Base-by-base conservation (phyloP, 257 asterid genomes). In the Ilex asprella region DNA sequence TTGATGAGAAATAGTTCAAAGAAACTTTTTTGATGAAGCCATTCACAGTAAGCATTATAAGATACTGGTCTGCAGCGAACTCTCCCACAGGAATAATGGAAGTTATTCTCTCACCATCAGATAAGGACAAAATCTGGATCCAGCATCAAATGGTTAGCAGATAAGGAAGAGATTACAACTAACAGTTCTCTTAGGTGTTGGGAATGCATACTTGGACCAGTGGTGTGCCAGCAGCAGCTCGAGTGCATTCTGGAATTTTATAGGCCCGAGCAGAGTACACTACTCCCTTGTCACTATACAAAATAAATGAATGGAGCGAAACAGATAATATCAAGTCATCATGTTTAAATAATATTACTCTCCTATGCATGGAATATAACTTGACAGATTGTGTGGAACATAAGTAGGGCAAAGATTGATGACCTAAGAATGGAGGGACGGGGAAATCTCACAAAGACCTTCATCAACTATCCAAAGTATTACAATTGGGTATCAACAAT, bases 41-140 rank as follows among this genome's bases (percentile, higher is more conserved):
- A 67, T 93, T 89, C 79, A 75, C 78, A 4, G 99, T 93, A 51
- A 93, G 88, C 99, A 93, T 93, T 73, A 89, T 73, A 67, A 93
- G 94, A 76, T 83, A 89, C 68, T 89, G 96, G 55, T 93, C 94
- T 55, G 62, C 83, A 16, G 79, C 79, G 72, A 93, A 93, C 68
- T 93, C 99, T 58, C 87, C 79, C 67, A 93, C 97, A 12, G 99
- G 99, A 79, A 93, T 81, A 55, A 93, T 77, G 57, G 99, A 93
- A 62, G 99, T 93, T 73, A 93, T 84, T 79, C 95, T 89, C 83
- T 93, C 99, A 52, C 99, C 96, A 56, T 93, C 99, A 54, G 96
- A 84, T 51, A 93, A 75, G 71, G 95, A 79, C 72, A 93, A 74
- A 70, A 93, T 73, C 99, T 93, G 88, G 64, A 77, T 65, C 71